These are phyloP conservation scores for Sambucus nigra DNA, from an alignment of 129 eudicot species.

Conservation along the genomic window DNA sequence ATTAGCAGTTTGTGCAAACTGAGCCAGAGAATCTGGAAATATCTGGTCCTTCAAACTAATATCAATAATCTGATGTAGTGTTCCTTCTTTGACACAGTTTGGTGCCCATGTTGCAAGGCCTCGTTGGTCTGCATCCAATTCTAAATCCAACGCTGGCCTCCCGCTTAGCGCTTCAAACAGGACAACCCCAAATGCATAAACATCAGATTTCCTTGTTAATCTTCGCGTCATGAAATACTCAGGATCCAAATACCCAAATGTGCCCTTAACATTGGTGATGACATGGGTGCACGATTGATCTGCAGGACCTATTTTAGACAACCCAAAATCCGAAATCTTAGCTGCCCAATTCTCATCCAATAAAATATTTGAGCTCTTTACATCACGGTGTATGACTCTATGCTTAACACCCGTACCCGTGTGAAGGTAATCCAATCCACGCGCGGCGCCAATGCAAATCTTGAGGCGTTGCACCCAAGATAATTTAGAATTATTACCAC, in stretches of 20 bases:
- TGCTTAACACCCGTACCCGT: slow-evolving; percentile 22
- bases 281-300: slow-evolving; percentile 15
- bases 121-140: slow-evolving; percentile 21
- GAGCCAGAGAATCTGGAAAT: slow-evolving; percentile 13
- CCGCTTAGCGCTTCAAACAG: slow-evolving; percentile 39
- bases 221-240: slow-evolving; percentile 26
- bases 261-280: slow-evolving; percentile 36
- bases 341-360: slow-evolving; percentile 31
- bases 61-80: slow-evolving; percentile 19
- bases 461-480: slow-evolving; percentile 34
- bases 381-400: slow-evolving; percentile 43
- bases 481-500: not conserved
- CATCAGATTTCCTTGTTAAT: slow-evolving; percentile 34
- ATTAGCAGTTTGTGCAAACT: slow-evolving; percentile 20
- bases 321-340: slow-evolving; percentile 37
- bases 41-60: slow-evolving; percentile 17
- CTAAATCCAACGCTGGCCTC: slow-evolving; percentile 31
- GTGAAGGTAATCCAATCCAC: slow-evolving; percentile 48
- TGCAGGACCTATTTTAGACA: slow-evolving; percentile 26
- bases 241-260: slow-evolving; percentile 51
- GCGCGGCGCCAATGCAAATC: slow-evolving; percentile 45
- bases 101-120: slow-evolving; percentile 24
- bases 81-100: slow-evolving; percentile 20
- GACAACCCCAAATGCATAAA: slow-evolving; percentile 36
- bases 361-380: slow-evolving; percentile 38